Evolutionary conservation across 2,329 filamentous ascomycete species (phyloP), one percentile per base, ranked within the genome.

Genomic region (Incumbomyces lentus): DNA sequence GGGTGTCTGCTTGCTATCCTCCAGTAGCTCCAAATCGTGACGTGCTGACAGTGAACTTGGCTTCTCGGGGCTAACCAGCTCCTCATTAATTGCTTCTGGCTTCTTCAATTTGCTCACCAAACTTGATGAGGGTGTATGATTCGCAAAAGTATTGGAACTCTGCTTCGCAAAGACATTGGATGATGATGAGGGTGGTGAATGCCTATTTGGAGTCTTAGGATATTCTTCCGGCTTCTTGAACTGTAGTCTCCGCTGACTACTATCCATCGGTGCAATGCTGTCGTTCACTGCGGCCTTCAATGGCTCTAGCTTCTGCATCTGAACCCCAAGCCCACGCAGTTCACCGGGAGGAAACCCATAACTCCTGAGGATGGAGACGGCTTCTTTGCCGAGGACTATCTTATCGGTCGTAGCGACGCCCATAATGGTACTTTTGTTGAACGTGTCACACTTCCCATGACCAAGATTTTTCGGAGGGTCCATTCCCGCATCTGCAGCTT

Each of bases 381-480:
- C 85, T 63, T 96, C 89, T 59, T 84, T 88, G 0, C 80, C 80
- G 33, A 96, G 74, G 1, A 77, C 64, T 22, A 83, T 78, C 22
- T 77, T 74, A 43, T 79, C 75, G 60, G 93, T 84, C 0, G 90
- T 96, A 3, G 89, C 81, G 13, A 95, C 79, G 1, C 90, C 89
- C 50, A 98, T 82, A 1, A 80, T 63, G 7, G 83, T 65, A 56
- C 87, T 94, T 64, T 93, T 96, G 69, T 87, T 96, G 69, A 89
- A 93, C 0, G 81, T 85, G 60, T 98, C 92, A 59, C 92, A 98
- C 64, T 88, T 90, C 1, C 92, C 92, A 64, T 96, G 92, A 0
- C 92, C 92, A 1, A 98, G 73, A 65, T 95, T 88, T 60, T 98
- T 98, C 0, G 83, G 80, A 1, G 92, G 87, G 61, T 96, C 89